Conservation (phyloP, 257 asterid species). For the Perilla frutescens region DNA sequence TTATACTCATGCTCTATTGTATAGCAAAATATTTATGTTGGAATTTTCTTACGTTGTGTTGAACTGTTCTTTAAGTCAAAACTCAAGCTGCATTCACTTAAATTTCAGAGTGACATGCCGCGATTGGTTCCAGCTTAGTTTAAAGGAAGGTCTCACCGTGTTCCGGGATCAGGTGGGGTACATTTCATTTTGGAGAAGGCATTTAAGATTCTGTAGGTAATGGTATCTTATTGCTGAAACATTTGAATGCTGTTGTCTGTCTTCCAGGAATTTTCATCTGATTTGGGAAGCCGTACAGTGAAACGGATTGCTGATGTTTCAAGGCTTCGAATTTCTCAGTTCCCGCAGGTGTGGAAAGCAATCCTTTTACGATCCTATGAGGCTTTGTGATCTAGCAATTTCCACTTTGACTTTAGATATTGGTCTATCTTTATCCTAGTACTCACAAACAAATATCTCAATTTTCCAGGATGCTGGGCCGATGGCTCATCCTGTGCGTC, state of each 20-base stretch:
- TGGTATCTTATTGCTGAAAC: background rate
- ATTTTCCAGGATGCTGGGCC: slow-evolving; percentile 85
- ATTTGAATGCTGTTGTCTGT: slow-evolving; percentile 15
- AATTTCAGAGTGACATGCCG: slow-evolving; percentile 96
- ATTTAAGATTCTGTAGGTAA: background rate
- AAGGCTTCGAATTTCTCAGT: slow-evolving; percentile 68
- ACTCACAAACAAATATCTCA: slow-evolving; percentile 20
- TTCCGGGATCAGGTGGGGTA: slow-evolving; percentile 91
- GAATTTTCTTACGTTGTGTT: slow-evolving; percentile 12
- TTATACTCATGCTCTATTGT: background rate
- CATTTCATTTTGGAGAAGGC: slow-evolving; percentile 15
- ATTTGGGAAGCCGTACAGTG: slow-evolving; percentile 87
- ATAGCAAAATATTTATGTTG: background rate
- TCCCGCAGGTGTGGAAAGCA: slow-evolving; percentile 65
- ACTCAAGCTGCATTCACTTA: slow-evolving; percentile 34
- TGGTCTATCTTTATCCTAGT: background rate
- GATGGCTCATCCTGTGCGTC: slow-evolving; percentile 92
- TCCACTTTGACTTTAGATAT: background rate
- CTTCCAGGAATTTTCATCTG: slow-evolving; percentile 81
- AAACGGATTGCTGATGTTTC: slow-evolving; percentile 84
- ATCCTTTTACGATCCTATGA: background rate
- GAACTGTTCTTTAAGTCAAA: background rate
- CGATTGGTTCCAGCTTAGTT: slow-evolving; percentile 99
- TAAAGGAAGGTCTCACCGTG: slow-evolving; percentile 98
- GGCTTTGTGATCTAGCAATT: background rate